Base-by-base conservation (phyloP, 2,329 filamentous ascomycete genomes). In the Cercospora zeina region DNA sequence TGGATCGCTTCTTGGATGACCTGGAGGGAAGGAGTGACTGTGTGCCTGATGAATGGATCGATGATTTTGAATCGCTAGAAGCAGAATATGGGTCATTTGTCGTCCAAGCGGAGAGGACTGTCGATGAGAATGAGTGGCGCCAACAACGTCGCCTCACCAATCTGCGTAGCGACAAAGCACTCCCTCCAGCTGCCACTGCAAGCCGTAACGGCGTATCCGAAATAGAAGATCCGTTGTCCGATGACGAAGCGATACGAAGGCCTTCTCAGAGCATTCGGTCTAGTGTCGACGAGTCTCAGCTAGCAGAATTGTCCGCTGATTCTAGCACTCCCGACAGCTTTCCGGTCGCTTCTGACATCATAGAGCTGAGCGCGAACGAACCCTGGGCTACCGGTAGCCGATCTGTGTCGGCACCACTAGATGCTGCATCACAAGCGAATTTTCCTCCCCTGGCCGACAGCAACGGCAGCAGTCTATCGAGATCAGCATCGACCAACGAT, bases 1-100 rank as follows among this genome's bases (percentile, higher is more conserved):
- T 97, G 64, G 95, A 99, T 74, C 85, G 83, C 55, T 91, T 97
- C 84, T 82, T 99, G 13, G 93, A 99, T 75, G 83, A 85, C 33
- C 81, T 97, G 1, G 95, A 97, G 75, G 93, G 91, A 1, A 82
- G 87, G 59, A 82, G 89, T 47, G 95, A 99, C 71, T 91, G 89
- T 0, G 79, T 99, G 9, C 95, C 95, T 0, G 89, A 96, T 42
- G 75, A 80, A 30, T 99, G 93, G 95, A 85, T 97, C 60, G 91
- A 96, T 69, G 84, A 87, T 4, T 88, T 97, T 78, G 95, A 97
- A 74, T 77, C 78, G 0, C 80, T 96, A 4, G 95, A 99, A 74
- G 80, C 83, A 10, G 84, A 87, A 31, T 96, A 93, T 75, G 85
- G 87, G 7, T 83, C 87, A 24, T 99, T 95, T 95, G 86, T 87